Evolutionary conservation across 2,329 filamentous ascomycete species (phyloP).

Genomic region (Bipolaris zeicola): DNA sequence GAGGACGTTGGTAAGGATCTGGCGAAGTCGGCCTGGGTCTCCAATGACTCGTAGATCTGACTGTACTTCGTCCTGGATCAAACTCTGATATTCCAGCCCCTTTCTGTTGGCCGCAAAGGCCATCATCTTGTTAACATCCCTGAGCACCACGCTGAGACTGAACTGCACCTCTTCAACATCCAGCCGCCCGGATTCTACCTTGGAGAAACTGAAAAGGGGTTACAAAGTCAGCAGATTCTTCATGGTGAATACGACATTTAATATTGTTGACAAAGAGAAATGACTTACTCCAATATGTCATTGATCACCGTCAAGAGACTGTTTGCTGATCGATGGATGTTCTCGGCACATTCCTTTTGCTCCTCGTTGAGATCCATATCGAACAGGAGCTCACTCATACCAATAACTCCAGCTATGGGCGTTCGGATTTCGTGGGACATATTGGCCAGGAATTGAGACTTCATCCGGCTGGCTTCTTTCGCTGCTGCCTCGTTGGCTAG

Average conservation of each 20-base stretch:
- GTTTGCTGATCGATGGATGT: slow-evolving; percentile 79
- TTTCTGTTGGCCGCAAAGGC: slow-evolving; percentile 83
- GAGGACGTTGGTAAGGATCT: slow-evolving; percentile 80
- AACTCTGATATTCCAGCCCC: slow-evolving; percentile 72
- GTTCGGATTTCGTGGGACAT: slow-evolving; percentile 83
- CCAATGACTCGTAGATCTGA: slow-evolving; percentile 80
- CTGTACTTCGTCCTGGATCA: slow-evolving; percentile 67
- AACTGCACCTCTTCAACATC: slow-evolving; percentile 84
- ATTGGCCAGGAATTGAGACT: slow-evolving; percentile 79
- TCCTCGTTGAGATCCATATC: slow-evolving; percentile 72
- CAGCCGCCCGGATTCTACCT: slow-evolving; percentile 77
- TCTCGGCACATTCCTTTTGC: slow-evolving; percentile 75
- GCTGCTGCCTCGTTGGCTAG: slow-evolving; percentile 77
- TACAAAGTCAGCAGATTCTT: neutral
- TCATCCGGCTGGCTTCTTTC: slow-evolving; percentile 79
- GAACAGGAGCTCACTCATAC: slow-evolving; percentile 76
- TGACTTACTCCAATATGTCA: slow-evolving; percentile 72
- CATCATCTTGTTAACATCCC: slow-evolving; percentile 85
- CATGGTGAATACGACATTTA: neutral
- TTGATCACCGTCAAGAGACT: slow-evolving; percentile 87
- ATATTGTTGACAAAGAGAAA: neutral
- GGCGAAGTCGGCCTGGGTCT: slow-evolving; percentile 80
- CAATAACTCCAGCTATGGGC: slow-evolving; percentile 79
- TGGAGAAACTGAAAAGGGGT: slow-evolving; percentile 65
- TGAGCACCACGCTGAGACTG: slow-evolving; percentile 72